phyloP scores from a whole-genome alignment of 1,139 yeast species.

The Lodderomyces theae region DNA sequence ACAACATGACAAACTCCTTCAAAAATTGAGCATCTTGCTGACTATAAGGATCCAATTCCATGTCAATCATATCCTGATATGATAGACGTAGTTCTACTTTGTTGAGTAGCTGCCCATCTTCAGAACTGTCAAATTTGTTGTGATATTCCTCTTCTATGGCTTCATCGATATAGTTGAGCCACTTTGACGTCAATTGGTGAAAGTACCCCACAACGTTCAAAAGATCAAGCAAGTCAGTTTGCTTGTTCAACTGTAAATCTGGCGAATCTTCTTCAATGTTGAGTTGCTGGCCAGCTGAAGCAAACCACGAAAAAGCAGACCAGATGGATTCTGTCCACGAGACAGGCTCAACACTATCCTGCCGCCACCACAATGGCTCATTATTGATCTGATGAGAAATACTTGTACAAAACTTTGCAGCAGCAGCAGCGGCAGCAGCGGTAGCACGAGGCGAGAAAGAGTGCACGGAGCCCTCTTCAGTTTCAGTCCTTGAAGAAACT shows the following conservation, averaged over 20 bases:
- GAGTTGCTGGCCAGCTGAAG: conserved; percentile 64
- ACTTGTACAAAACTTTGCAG: conserved; percentile 1
- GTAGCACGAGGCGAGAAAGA: neutral
- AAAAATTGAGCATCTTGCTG: conserved; percentile 56
- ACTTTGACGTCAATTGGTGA: conserved; percentile 50
- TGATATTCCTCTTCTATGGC: conserved; percentile 25
- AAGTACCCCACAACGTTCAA: conserved; percentile 53
- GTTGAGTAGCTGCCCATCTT: conserved; percentile 9
- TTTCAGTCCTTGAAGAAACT: conserved; percentile 17
- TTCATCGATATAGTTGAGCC: conserved; percentile 40
- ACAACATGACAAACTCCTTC: conserved; percentile 48
- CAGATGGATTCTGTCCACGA: conserved; percentile 67
- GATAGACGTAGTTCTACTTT: conserved; percentile 39
- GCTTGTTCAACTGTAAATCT: neutral
- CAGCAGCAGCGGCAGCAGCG: too few relatives aligned
- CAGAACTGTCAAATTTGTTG: neutral
- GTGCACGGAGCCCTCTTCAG: neutral
- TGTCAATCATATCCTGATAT: conserved; percentile 58
- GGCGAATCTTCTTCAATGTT: conserved; percentile 2
- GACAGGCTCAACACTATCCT: conserved; percentile 46
- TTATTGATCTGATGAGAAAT: conserved; percentile 2
- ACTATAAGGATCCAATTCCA: conserved; percentile 76
- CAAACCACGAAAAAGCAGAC: conserved; percentile 81
- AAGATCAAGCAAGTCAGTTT: conserved; percentile 14
- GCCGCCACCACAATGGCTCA: conserved; percentile 47